Evolutionary conservation across 306 rosid species (phyloP).

Genomic region (Corylus heterophylla): DNA sequence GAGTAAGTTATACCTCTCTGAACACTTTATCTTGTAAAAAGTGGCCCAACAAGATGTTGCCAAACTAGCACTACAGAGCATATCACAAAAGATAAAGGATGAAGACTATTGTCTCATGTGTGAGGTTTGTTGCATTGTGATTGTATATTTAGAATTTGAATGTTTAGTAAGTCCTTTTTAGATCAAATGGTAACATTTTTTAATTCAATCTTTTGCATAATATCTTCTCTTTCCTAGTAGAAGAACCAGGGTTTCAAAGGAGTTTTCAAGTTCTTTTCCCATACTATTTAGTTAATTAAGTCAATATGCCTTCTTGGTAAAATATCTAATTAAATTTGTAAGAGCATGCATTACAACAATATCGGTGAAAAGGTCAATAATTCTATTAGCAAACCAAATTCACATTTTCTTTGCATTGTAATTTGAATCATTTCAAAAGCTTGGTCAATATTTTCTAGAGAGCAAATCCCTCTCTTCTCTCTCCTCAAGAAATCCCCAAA

Average conservation of each 20-base stretch:
- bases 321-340: too few species aligned
- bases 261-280: too few species aligned
- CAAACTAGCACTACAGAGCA: constrained; percentile 34
- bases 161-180: too few species aligned
- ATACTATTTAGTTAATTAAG: too few species aligned
- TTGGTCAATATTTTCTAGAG: too few species aligned
- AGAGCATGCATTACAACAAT: neutral
- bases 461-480: too few species aligned
- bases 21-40: constrained; percentile 27
- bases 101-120: constrained; percentile 32
- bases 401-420: neutral
- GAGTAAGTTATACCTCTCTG: constrained; percentile 24
- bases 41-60: constrained; percentile 61
- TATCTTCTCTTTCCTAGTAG: neutral
- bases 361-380: neutral
- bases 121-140: constrained; percentile 37
- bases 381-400: neutral
- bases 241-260: neutral
- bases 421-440: neutral
- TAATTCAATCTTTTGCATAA: too few species aligned
- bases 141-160: constrained; percentile 2
- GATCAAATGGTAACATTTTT: neutral
- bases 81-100: constrained; percentile 22
- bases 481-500: too few species aligned
- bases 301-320: too few species aligned